Conservation (phyloP, 2,329 filamentous ascomycete genomes). For the Didymella glomerata region DNA sequence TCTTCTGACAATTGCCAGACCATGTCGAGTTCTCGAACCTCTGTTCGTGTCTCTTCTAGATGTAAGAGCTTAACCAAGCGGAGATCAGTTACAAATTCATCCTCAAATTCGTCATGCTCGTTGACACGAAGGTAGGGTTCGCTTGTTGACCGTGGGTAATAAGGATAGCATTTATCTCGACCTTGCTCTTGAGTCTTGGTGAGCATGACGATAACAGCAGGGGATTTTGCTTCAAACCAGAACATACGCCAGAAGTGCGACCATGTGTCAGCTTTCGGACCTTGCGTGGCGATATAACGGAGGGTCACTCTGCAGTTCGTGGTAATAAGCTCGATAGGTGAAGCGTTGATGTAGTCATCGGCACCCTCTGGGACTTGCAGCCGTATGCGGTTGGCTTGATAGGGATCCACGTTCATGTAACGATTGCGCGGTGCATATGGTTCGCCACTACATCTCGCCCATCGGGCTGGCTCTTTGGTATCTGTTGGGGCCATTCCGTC, state of each 20-base stretch:
- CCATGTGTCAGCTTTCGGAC: constrained; percentile 78
- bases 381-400: constrained; percentile 83
- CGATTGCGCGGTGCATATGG: constrained; percentile 74
- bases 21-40: constrained; percentile 76
- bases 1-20: no score
- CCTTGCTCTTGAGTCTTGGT: constrained; percentile 84
- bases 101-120: constrained; percentile 69
- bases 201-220: constrained; percentile 89
- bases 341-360: constrained; percentile 63
- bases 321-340: constrained; percentile 56
- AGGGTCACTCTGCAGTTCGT: constrained; percentile 49
- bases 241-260: constrained; percentile 97
- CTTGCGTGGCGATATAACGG: constrained; percentile 88
- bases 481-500: constrained; percentile 50
- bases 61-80: constrained; percentile 64
- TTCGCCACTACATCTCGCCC: constrained; percentile 65
- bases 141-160: constrained; percentile 71
- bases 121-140: constrained; percentile 63
- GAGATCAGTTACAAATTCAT: constrained; percentile 73
- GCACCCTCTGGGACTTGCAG: constrained; percentile 76
- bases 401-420: constrained; percentile 90
- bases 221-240: constrained; percentile 74
- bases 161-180: constrained; percentile 85
- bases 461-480: constrained; percentile 60
- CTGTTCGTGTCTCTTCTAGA: constrained; percentile 67